Evolutionary conservation across 306 rosid genomes (phyloP), one percentile per base, ranked within the genome.

Genomic region (Dryas drummondii): DNA sequence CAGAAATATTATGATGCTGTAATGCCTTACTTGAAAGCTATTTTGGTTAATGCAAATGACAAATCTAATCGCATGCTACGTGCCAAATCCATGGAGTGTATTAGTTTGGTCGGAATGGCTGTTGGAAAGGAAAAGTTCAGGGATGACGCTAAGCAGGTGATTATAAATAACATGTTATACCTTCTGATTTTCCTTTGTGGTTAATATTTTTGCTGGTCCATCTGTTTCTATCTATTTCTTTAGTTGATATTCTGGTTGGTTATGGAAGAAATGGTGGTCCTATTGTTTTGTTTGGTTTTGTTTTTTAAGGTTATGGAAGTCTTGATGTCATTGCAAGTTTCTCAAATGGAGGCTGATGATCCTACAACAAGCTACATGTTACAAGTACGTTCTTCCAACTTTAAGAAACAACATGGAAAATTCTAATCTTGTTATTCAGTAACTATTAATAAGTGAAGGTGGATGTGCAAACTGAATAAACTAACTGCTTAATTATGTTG

Each of bases 81-180:
- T 46, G 98, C 98, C 4, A 94, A 94, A 84, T 91, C 98, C 70
- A 94, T 94, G 97, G 98, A 94, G 88, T 94, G 98, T 75, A 91
- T 94, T 73, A 94, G 97, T 82, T 84, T 94, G 85, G 98, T 94
- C 75, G 98, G 98, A 64, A 94, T 94, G 98, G 98, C 98, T 58
- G 98, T 94, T 60, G 98, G 98, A 47, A 94, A 94, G 85, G 98
- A 94, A 47, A 94, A 94, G 76, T 94, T 94, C 71, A 87, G 94
- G 94, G 94, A 88, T 79, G 98, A 94, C 48, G 98, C 98, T 37
- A 94, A 94, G 89, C 97, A 94, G 87, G 97, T 94, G 66, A 41
- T 73, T 79, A 84, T 75, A 86, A 88, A 84, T 46, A 46, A 17
- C 12, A 40, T 63, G 4, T 63, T 16, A n/a, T 45, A 11, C 46